These are phyloP conservation scores for Penicillium vulpinum DNA, from an alignment of 2,329 filamentous ascomycete genomes.

Conservation along the genomic window DNA sequence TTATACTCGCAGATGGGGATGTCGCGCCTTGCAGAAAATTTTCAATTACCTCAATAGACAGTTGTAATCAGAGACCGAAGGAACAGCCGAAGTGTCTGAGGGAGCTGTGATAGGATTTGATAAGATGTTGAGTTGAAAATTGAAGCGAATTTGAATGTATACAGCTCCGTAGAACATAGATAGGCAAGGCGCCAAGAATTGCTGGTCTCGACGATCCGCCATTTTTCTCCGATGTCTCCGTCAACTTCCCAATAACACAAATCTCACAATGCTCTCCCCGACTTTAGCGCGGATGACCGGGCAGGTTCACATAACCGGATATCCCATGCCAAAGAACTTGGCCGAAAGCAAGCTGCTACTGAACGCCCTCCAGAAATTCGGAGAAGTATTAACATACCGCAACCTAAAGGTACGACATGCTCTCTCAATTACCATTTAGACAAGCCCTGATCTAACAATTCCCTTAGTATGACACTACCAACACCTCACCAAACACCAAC, in stretches of 20 bases:
- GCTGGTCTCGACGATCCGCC: conserved; percentile 9
- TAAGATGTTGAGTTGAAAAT: no score
- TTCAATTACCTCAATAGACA: no score
- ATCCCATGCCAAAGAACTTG: conserved; percentile 30
- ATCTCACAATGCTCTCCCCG: conserved; percentile 14
- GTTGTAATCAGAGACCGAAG: no score
- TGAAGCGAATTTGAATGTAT: no score
- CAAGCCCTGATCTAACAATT: background rate
- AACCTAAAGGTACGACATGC: conserved; percentile 34
- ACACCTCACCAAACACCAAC: conserved; percentile 20
- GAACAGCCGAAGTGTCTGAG: no score
- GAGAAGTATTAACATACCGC: conserved; percentile 42
- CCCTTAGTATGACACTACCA: conserved; percentile 33
- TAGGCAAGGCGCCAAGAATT: conserved; percentile 20
- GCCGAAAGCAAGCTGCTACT: conserved; percentile 39
- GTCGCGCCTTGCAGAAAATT: no score
- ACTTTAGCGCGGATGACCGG: conserved; percentile 16
- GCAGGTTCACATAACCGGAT: conserved; percentile 34
- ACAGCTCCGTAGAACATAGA: no score
- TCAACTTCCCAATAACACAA: background rate
- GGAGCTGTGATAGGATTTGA: no score
- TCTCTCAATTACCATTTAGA: background rate
- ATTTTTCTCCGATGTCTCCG: conserved; percentile 11
- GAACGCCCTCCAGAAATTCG: conserved; percentile 42
- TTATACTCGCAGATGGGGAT: no score